These are phyloP conservation scores for Garcia nutans DNA, from an alignment of 345 rosid genomes.

Conservation along the genomic window DNA sequence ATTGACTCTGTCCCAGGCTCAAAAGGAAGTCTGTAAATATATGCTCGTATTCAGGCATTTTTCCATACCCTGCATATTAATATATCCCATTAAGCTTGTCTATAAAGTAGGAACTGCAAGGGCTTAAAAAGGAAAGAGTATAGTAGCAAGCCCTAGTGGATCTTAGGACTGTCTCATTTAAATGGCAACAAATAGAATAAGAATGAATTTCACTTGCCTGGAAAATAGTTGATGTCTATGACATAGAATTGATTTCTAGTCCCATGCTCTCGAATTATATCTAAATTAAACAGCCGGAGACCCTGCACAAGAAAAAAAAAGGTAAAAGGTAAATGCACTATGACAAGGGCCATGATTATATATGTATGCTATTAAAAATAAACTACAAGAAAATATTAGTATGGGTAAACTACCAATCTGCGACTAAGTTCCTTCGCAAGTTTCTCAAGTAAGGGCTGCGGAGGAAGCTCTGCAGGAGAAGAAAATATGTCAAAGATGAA, in stretches of 20 bases:
- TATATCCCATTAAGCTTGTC: not conserved
- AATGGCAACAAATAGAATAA: not conserved
- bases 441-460: conserved; percentile 68
- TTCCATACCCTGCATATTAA: conserved; percentile 62
- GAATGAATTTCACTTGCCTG: conserved; percentile 43
- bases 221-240: conserved; percentile 82
- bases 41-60: conserved; percentile 81
- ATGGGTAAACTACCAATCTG: conserved; percentile 44
- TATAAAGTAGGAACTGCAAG: not conserved
- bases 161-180: not conserved
- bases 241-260: conserved; percentile 64
- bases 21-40: conserved; percentile 72
- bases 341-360: not conserved
- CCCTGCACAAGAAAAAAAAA: conserved; percentile 41
- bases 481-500: conserved; percentile 5
- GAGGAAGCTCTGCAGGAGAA: conserved; percentile 68
- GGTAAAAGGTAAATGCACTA: not conserved
- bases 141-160: not conserved
- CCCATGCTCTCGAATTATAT: conserved; percentile 75
- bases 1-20: conserved; percentile 55
- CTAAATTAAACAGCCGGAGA: conserved; percentile 74
- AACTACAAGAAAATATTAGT: not conserved
- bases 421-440: conserved; percentile 72
- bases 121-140: not conserved
- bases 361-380: not conserved